A percentile compares a stretch with the other conserved stretches of the same genome.
phyloP scores from a whole-genome alignment of 2,329 filamentous ascomycete species.

The Camillea tinctor region DNA sequence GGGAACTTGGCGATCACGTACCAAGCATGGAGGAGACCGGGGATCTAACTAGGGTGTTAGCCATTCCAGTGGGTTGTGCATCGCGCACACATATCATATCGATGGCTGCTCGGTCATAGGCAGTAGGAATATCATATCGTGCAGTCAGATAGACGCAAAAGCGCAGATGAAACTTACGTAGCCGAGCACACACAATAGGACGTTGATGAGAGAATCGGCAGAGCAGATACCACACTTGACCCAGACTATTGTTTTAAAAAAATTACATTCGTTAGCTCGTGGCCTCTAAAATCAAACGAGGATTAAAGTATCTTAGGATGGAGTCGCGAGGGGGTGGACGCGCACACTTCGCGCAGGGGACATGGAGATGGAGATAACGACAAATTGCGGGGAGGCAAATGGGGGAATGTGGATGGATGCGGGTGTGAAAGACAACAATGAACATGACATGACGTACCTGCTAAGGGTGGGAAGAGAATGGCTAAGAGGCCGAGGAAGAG shows the following conservation, averaged over 20 bases:
- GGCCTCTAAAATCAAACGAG: neutral
- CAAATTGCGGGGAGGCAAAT: neutral
- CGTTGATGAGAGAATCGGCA: conserved; percentile 91
- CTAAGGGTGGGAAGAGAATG: conserved; percentile 63
- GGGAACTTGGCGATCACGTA: conserved; percentile 95
- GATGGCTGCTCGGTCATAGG: neutral
- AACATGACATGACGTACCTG: conserved; percentile 54
- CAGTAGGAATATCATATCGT: neutral
- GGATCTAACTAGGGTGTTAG: conserved; percentile 50
- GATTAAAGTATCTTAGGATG: neutral
- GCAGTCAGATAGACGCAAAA: conserved; percentile 16
- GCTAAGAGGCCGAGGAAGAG: conserved; percentile 64
- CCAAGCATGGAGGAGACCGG: conserved; percentile 92
- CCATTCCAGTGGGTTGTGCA: conserved; percentile 30
- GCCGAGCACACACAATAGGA: conserved; percentile 79
- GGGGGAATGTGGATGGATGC: neutral
- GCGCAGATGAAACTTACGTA: conserved; percentile 45
- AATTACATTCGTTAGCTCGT: conserved; percentile 30
- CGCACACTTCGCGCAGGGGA: neutral
- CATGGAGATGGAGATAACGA: neutral
- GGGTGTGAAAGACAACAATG: neutral
- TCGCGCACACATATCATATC: neutral
- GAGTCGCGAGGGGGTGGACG: neutral
- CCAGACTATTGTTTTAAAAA: conserved; percentile 65
- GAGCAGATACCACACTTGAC: conserved; percentile 93